These are phyloP conservation scores for Periconia macrospinosa DNA, from an alignment of 2,329 filamentous ascomycete genomes.

Conservation along the genomic window DNA sequence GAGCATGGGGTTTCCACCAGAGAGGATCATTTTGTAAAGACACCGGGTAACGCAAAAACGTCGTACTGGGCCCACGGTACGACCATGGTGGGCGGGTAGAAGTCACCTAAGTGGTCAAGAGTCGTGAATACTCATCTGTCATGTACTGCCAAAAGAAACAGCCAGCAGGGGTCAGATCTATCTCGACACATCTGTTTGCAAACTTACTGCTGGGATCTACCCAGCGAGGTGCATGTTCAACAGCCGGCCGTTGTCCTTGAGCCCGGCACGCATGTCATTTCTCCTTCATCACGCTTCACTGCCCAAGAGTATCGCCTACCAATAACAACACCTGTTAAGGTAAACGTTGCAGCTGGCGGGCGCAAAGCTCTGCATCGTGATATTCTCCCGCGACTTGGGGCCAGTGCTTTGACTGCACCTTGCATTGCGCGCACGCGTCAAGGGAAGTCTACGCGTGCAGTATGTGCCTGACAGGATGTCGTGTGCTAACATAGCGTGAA, in stretches of 20 bases:
- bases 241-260: not conserved
- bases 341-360: not conserved
- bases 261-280: not conserved
- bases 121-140: not conserved
- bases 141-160: too few relatives aligned
- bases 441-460: conserved; percentile 2
- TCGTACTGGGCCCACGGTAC: not conserved
- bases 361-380: conserved; percentile 14
- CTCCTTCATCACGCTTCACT: conserved; percentile 6
- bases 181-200: not conserved
- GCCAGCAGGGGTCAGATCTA: not conserved
- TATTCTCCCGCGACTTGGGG: conserved; percentile 8
- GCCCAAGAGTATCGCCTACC: conserved; percentile 1
- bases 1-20: not conserved
- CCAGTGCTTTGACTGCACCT: conserved; percentile 10
- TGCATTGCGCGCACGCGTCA: conserved; percentile 4
- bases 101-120: not conserved
- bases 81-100: not conserved
- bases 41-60: not conserved
- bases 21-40: not conserved
- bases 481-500: conserved; percentile 17
- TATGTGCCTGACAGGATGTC: conserved; percentile 25
- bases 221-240: not conserved
- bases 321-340: conserved; percentile 4
- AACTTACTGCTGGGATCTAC: not conserved